A percentile compares a stretch with the other conserved stretches of the same genome.
phyloP scores from a whole-genome alignment of 371 early-diverging fungal species.

The Mucor mucedo region DNA sequence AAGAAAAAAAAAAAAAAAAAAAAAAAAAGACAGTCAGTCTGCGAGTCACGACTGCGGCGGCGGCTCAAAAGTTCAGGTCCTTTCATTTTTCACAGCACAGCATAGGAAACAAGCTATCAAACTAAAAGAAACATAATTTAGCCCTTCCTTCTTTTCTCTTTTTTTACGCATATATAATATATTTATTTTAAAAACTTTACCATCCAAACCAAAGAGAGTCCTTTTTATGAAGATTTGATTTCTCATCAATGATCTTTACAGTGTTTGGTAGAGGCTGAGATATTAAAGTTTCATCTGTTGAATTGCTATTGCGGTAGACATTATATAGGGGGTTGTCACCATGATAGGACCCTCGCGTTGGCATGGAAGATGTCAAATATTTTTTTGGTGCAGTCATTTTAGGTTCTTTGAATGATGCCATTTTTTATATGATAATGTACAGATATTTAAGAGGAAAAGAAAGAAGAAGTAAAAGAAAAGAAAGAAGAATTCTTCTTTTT shows the following conservation, averaged over 20 bases:
- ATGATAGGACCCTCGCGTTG: neutral
- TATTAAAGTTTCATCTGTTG: neutral
- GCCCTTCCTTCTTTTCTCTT: neutral
- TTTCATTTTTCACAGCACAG: constrained; percentile 15
- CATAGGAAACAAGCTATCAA: constrained; percentile 14
- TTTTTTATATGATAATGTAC: neutral
- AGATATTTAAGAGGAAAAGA: neutral
- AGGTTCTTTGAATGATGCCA: neutral
- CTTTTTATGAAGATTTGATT: neutral
- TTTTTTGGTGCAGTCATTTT: neutral
- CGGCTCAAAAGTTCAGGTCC: neutral
- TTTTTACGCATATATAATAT: neutral
- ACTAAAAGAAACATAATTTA: neutral
- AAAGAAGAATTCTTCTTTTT: too few relatives aligned
- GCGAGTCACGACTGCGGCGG: neutral
- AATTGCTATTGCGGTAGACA: neutral
- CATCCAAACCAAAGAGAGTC: constrained; percentile 12
- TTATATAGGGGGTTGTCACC: neutral
- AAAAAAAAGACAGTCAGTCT: neutral
- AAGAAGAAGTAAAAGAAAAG: neutral
- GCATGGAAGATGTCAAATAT: neutral
- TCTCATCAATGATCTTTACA: constrained; percentile 5
- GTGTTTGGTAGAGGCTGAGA: constrained; percentile 6
- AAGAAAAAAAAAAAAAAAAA: neutral
- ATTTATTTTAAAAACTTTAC: neutral